Evolutionary conservation across 805 yeast genomes (phyloP), one percentile per base, ranked within the genome.

Genomic region (Candida nanaspora): DNA sequence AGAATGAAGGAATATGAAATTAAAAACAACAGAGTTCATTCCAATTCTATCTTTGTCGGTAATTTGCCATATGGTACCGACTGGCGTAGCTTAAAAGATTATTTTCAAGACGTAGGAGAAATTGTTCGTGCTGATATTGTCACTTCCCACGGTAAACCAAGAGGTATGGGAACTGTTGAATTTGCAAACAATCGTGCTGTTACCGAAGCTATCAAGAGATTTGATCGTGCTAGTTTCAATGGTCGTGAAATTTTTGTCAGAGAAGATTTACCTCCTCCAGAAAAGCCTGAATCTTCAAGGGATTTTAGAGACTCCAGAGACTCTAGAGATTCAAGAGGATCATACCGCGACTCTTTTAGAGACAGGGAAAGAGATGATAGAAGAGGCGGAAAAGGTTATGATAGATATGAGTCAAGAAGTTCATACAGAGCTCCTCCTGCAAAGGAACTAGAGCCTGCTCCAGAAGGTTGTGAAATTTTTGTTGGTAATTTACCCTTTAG

Each of bases 81-180:
- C 27, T 72, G 84, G 50, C 62, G 66, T 38, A 81, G 81, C 29
- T 65, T 84, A 39, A 76, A 75, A 53, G 79, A 69, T 15, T 68
- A 73, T 46, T 84, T 84, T 59, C 62, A 68, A n/a, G 62, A 61
- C 22, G 72, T 73, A 31, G 88, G 88, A 34, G 74, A 70, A 23
- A 82, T 88, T 40, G 70, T 80, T 18, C 74, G 86, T 47, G 95
- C 96, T 3, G 96, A 88, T 59, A 81, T 89, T 40, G 82, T 87
- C 35, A 79, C 81, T 2, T 72, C 76, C 45, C 76, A 81, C 50
- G 94, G 94, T 42, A 82, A 82, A 53, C 82, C 87, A 55, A 72
- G 91, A 63, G 95, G 95, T 46, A 83, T 82, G 91, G 91, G 89
- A 32, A 86, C 95, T 20, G 96, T 88, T 33, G 96, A 88, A 61